Percentiles rank a stretch among this genome's conserved stretches.
Evolutionary conservation across 345 rosid genomes (phyloP).

Genomic region (Excoecaria cochinchinensis): DNA sequence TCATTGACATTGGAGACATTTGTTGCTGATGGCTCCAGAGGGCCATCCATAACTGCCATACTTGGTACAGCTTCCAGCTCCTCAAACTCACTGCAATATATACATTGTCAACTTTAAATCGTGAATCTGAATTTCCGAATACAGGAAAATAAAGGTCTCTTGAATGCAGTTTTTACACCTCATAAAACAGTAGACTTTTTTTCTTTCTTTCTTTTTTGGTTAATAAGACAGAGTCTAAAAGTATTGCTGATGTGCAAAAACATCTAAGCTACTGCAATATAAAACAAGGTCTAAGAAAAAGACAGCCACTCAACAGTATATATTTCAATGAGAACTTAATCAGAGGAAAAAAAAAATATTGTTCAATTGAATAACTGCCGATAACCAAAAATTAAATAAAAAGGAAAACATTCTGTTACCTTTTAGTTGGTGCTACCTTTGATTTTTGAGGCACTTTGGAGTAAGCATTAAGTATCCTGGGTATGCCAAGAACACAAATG

Average conservation of each 20-base stretch:
- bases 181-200: not conserved
- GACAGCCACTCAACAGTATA: not conserved
- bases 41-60: conserved; percentile 89
- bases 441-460: conserved; percentile 81
- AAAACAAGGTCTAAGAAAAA: not conserved
- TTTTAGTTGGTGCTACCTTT: conserved; percentile 59
- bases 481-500: conserved; percentile 15
- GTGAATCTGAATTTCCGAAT: not conserved
- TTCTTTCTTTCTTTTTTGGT: too few relatives aligned
- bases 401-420: conserved; percentile 36
- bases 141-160: not conserved
- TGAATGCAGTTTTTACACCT: not conserved
- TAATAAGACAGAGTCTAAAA: not conserved
- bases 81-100: conserved; percentile 74
- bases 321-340: not conserved
- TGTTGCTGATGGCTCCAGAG: conserved; percentile 74
- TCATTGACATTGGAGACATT: conserved; percentile 38
- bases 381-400: not conserved
- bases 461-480: conserved; percentile 84
- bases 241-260: not conserved
- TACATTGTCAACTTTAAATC: conserved; percentile 1
- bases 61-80: conserved; percentile 89
- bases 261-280: not conserved
- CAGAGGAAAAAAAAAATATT: too few relatives aligned
- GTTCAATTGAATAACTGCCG: not conserved